Percentiles rank a stretch among this genome's conserved stretches.
Evolutionary conservation across 768 basidiomycete genomes (phyloP).

Genomic region (Hortiboletus campestris): DNA sequence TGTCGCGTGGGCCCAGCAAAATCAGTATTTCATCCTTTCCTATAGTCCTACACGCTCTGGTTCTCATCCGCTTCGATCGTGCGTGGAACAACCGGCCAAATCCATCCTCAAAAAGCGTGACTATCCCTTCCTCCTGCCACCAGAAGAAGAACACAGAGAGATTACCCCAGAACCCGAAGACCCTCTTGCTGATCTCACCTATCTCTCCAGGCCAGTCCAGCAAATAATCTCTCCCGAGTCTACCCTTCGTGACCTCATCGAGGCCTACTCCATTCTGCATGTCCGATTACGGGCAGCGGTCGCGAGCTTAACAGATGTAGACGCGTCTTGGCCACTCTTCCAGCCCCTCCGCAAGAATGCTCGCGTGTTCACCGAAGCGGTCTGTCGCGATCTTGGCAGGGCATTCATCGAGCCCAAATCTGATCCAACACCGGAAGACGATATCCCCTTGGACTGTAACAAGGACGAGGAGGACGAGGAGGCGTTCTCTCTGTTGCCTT

Average conservation of each 20-base stretch:
- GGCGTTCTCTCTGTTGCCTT: conserved; percentile 48
- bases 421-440: conserved; percentile 21
- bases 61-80: conserved; percentile 32
- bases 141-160: conserved; percentile 53
- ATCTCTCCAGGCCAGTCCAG: conserved; percentile 63
- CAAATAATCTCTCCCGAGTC: conserved; percentile 52
- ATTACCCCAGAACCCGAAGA: conserved; percentile 75
- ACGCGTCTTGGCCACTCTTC: conserved; percentile 70
- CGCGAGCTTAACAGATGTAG: conserved; percentile 45
- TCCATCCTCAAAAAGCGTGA: conserved; percentile 67
- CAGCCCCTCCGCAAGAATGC: conserved; percentile 60
- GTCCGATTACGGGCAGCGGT: conserved; percentile 55
- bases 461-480: conserved; percentile 27
- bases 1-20: conserved; percentile 53
- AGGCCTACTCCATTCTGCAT: conserved; percentile 70
- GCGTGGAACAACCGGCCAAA: conserved; percentile 47
- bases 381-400: conserved; percentile 67
- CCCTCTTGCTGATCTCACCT: conserved; percentile 60
- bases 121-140: conserved; percentile 33
- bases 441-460: conserved; percentile 23
- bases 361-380: conserved; percentile 49
- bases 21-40: conserved; percentile 45
- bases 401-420: conserved; percentile 58
- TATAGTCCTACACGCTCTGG: conserved; percentile 26
- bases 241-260: conserved; percentile 58